phyloP scores from a whole-genome alignment of 2,329 filamentous ascomycete genomes.

The Alternaria conjuncta region DNA sequence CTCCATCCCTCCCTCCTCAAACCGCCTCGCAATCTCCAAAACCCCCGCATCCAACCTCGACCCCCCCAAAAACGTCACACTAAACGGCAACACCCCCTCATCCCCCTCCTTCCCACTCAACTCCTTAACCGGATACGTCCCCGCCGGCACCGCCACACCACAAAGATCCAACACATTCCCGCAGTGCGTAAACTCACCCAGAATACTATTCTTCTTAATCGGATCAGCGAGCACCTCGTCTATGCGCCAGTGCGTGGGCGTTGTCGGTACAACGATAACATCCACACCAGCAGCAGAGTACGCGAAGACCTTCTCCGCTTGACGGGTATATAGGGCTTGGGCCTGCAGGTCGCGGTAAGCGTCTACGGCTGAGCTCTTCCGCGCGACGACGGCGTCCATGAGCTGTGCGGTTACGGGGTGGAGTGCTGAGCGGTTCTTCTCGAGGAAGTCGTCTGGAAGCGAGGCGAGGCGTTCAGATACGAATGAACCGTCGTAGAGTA shows the following conservation, averaged over 20 bases:
- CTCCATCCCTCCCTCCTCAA: constrained; percentile 24
- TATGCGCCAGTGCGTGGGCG: constrained; percentile 57
- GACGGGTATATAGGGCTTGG: constrained; percentile 39
- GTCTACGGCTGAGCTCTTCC: constrained; percentile 40
- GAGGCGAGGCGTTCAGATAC: constrained; percentile 62
- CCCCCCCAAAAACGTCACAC: constrained; percentile 50
- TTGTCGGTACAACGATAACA: constrained; percentile 60
- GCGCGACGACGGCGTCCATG: constrained; percentile 35
- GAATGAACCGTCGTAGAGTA: constrained; percentile 65
- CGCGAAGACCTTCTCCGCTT: constrained; percentile 39
- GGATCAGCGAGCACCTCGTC: constrained; percentile 60
- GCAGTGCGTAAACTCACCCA: constrained; percentile 62
- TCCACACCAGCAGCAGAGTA: constrained; percentile 37
- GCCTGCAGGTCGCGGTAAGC: constrained; percentile 44
- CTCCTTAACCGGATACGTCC: constrained; percentile 42
- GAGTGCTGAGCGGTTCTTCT: constrained; percentile 46
- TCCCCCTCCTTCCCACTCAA: constrained; percentile 32
- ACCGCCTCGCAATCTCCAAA: constrained; percentile 48
- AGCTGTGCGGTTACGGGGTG: constrained; percentile 59
- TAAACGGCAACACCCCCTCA: constrained; percentile 48
- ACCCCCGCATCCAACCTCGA: constrained; percentile 49
- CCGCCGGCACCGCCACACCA: constrained; percentile 56
- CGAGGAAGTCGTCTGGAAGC: constrained; percentile 39
- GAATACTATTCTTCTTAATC: constrained; percentile 59
- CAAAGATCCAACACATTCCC: constrained; percentile 66